These are phyloP conservation scores for Citrus unshiu DNA, from an alignment of 345 rosid species.

Conservation along the genomic window DNA sequence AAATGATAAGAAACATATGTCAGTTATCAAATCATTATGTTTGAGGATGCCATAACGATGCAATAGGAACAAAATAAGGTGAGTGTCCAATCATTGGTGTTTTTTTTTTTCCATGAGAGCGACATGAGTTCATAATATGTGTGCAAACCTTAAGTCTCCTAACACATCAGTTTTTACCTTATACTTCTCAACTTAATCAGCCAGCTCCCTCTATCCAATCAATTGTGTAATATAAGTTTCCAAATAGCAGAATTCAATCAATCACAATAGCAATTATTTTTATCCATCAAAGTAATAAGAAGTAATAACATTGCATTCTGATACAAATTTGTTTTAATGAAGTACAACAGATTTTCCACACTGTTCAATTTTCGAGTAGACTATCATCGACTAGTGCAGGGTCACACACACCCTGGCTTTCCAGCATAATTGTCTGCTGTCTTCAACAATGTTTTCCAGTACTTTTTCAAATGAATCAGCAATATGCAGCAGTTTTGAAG, in stretches of 20 bases:
- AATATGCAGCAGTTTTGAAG: background rate
- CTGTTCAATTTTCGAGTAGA: background rate
- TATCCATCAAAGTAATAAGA: background rate
- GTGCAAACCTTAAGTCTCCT: background rate
- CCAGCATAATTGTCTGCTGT: background rate
- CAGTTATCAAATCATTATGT: background rate
- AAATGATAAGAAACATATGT: background rate
- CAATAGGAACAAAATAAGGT: background rate
- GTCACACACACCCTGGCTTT: background rate
- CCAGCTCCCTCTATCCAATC: background rate
- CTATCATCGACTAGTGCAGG: background rate
- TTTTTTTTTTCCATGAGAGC: background rate
- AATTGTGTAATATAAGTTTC: background rate
- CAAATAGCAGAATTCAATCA: background rate
- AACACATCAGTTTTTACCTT: background rate
- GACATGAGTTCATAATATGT: background rate
- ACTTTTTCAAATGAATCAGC: background rate
- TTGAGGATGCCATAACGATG: too few relatives aligned
- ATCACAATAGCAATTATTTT: background rate
- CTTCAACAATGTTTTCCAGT: background rate
- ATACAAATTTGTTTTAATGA: background rate
- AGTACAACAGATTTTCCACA: background rate
- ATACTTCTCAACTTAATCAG: background rate
- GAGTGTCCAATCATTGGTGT: background rate
- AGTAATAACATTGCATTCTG: background rate